Conservation (phyloP, 1,284 basidiomycete species). For the Sanguinoderma infundibulare region DNA sequence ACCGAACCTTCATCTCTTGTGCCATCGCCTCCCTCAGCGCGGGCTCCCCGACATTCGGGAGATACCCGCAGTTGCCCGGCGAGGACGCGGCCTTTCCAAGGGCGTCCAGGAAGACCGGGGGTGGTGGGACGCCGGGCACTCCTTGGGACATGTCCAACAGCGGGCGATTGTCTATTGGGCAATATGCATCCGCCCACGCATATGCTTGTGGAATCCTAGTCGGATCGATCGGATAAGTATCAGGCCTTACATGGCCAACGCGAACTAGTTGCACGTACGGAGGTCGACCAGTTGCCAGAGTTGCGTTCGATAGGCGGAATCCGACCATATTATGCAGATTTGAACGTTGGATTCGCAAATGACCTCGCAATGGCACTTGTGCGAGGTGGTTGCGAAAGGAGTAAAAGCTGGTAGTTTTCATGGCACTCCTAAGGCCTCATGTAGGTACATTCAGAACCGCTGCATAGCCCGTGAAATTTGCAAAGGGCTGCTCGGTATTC, state of each 20-base stretch:
- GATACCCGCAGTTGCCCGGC: conserved; percentile 62
- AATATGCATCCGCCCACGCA: conserved; percentile 64
- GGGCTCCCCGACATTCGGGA: conserved; percentile 68
- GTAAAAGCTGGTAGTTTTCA: too few relatives aligned
- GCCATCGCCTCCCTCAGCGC: conserved; percentile 61
- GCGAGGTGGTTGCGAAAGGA: too few relatives aligned
- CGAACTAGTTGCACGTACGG: background rate
- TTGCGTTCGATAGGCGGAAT: conserved; percentile 6
- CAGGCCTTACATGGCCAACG: background rate
- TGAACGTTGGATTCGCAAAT: background rate
- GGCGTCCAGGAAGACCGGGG: conserved; percentile 53
- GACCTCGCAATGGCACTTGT: too few relatives aligned
- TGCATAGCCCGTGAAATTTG: too few relatives aligned
- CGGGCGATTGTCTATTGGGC: conserved; percentile 46
- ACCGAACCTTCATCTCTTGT: conserved; percentile 67
- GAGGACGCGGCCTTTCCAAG: conserved; percentile 52
- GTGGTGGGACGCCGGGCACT: conserved; percentile 72
- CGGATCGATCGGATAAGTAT: background rate
- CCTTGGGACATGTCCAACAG: conserved; percentile 83
- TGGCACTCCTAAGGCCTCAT: too few relatives aligned
- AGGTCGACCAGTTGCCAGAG: conserved; percentile 7
- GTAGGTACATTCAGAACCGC: too few relatives aligned
- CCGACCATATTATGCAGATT: background rate
- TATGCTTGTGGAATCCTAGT: conserved; percentile 71
- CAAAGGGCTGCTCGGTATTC: too few relatives aligned